Conservation (phyloP, 306 rosid species). For the Biancaea sappan region DNA sequence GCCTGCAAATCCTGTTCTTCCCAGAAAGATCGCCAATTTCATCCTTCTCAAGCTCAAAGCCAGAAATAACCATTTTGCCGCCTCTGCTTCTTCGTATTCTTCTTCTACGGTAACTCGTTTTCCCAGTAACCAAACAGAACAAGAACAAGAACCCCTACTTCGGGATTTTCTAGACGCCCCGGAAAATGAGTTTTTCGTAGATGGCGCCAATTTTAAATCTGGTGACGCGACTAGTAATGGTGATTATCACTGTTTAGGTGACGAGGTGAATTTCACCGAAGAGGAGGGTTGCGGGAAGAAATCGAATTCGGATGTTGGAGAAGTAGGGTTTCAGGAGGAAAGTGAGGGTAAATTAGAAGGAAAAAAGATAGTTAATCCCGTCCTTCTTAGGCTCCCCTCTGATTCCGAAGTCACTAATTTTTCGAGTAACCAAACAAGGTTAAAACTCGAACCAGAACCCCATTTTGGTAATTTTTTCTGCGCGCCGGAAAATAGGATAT, state of each 20-base stretch:
- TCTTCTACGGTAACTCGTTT: constrained; percentile 18
- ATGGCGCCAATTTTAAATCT: background rate
- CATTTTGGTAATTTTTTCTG: background rate
- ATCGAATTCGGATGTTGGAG: background rate
- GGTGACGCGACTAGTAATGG: background rate
- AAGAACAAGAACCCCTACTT: background rate
- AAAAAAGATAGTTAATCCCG: too few relatives aligned
- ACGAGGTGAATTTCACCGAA: too few relatives aligned
- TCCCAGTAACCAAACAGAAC: background rate
- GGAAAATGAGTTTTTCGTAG: background rate
- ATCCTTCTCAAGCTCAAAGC: constrained; percentile 52
- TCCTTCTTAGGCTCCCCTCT: too few relatives aligned
- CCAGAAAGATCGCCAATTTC: constrained; percentile 49
- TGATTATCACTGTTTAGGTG: too few relatives aligned
- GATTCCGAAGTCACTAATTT: too few relatives aligned
- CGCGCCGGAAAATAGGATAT: background rate
- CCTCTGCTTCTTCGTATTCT: too few relatives aligned
- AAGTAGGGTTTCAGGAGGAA: too few relatives aligned
- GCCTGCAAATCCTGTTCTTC: constrained; percentile 41
- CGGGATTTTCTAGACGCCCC: background rate
- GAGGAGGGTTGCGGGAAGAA: background rate
- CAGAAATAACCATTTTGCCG: too few relatives aligned
- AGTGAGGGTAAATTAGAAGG: too few relatives aligned
- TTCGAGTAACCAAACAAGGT: too few relatives aligned
- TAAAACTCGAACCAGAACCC: too few relatives aligned